Base-by-base conservation (phyloP, 306 rosid species). In the Quercus aquifolioides region DNA sequence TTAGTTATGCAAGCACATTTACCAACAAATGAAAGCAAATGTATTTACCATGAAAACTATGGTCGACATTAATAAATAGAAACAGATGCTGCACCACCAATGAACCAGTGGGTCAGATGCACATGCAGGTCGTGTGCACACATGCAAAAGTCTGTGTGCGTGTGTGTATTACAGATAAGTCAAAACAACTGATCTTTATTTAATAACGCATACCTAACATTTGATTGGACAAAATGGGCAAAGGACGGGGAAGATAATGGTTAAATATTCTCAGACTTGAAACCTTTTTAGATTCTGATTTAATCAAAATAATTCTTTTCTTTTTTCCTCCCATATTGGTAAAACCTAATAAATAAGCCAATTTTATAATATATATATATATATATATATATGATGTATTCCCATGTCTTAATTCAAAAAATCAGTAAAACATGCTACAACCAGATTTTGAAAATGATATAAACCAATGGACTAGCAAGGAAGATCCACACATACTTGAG, bases 401-500 rank as follows among this genome's bases (percentile, higher is more conserved):
- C 7, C 2, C 52, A 10, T 35, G 43, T 10, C 6, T 58, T 54
- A 26, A 25, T 67, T 72, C 31, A 71, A 56, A 55, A 6, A 56
- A 52, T 41, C 10, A 55, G 52, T 56, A 65, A 63, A 68, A 9
- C 56, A 46, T 35, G 26, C 55, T 25, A 74, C 60, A 86, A 25
- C 26, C 15, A 49, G 75, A 30, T 62, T 30, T 30, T 64, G 19
- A 79, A 72, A 68, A 68, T 64, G 4, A 78, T 69, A 71, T 52
- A 10, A 71, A 80, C 43, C 81, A 78, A 75, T 78, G 63, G 85
- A 51, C 73, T 72, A 51, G 19, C 46, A 55, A 82, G 43, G 82
- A 26, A 60, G 71, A 77, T 76, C 62, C 55, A 69, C 46, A 79
- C 90, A 80, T 84, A 90, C 98, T 84, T 90, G 97, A 81, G 97